Base-by-base conservation (phyloP, 805 yeast species). In the Saccharomycopsis sp. region DNA sequence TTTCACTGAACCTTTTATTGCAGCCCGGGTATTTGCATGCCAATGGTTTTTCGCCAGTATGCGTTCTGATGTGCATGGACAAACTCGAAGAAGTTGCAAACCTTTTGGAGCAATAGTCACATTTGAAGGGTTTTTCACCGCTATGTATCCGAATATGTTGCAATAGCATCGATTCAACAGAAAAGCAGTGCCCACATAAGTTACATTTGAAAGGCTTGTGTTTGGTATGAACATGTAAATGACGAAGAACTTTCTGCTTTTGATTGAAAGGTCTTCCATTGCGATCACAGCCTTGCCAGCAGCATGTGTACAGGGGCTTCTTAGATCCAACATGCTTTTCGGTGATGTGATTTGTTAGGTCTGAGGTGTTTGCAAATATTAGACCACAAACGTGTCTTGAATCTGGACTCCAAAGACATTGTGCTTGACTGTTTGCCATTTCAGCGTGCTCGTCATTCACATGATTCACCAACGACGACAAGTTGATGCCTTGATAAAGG, bases 31-130 rank as follows among this genome's bases (percentile, higher is more conserved):
- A 72, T 48, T 77, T 78, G 59, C 97, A 89, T 25, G 60, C 64
- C 50, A 89, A 63, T 2, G 96, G 96, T 58, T 81, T 85, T 45
- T 81, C 89, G 2, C 96, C 96, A 1, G 95, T 82, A 59, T 89
- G 98, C 2, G 78, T 78, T 46, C 97, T 67, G 34, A 71, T 60
- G 61, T 92, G 97, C 22, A 89, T 85, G 1, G 86, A 80, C 34
- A 88, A 64, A 12, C 92, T 79, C 3, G 92, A 78, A 21, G 83
- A 73, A 2, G 94, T 85, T 8, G 95, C 81, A 63, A 89, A 89
- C 19, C 64, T 57, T 57, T 86, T 88, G 4, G 72, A 78, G 58
- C 98, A 89, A 1, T 65, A 55, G 19, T 69, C 64, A 58, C 98
- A 89, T 39, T 58, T 59, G 57, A 69, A 87, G 1, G 97, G 97